Evolutionary conservation across 306 rosid genomes (phyloP).

Genomic region (Cotoneaster glaucophyllus): DNA sequence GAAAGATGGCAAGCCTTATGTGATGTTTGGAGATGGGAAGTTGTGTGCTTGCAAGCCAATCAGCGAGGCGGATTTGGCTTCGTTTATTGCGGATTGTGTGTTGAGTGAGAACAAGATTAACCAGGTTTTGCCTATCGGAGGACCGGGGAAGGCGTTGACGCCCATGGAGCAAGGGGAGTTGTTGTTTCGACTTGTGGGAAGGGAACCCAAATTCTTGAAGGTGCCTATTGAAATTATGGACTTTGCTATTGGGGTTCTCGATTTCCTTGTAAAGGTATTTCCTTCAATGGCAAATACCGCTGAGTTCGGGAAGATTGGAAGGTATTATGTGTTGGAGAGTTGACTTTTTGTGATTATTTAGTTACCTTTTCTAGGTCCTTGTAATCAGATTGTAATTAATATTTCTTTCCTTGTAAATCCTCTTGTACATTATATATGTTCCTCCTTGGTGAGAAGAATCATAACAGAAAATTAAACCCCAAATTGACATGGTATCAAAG

Average conservation of each 20-base stretch:
- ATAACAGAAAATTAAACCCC: too few relatives aligned
- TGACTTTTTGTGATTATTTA: too few relatives aligned
- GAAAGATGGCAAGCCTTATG: conserved; percentile 98
- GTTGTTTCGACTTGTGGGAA: conserved; percentile 68
- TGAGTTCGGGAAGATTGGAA: conserved; percentile 90
- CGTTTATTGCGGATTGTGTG: conserved; percentile 82
- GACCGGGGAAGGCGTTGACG: conserved; percentile 85
- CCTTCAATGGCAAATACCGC: conserved; percentile 90
- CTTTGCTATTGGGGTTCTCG: conserved; percentile 71
- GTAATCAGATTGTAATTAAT: too few relatives aligned
- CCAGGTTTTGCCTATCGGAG: conserved; percentile 73
- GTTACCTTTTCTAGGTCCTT: too few relatives aligned
- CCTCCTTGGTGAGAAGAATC: too few relatives aligned
- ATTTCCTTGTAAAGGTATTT: conserved; percentile 62
- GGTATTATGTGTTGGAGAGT: too few relatives aligned
- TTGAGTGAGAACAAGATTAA: conserved; percentile 59
- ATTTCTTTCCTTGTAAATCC: too few relatives aligned
- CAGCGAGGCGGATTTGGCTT: conserved; percentile 82
- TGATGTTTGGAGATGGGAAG: conserved; percentile 97
- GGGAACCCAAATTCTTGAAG: conserved; percentile 78
- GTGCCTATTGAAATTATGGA: conserved; percentile 95
- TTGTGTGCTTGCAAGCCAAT: conserved; percentile 95
- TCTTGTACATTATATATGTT: too few relatives aligned
- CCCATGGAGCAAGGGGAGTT: conserved; percentile 93
- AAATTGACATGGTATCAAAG: too few relatives aligned